These are phyloP conservation scores for Apiotrichum sp. DNA, from an alignment of 1,284 basidiomycete genomes.

Conservation along the genomic window DNA sequence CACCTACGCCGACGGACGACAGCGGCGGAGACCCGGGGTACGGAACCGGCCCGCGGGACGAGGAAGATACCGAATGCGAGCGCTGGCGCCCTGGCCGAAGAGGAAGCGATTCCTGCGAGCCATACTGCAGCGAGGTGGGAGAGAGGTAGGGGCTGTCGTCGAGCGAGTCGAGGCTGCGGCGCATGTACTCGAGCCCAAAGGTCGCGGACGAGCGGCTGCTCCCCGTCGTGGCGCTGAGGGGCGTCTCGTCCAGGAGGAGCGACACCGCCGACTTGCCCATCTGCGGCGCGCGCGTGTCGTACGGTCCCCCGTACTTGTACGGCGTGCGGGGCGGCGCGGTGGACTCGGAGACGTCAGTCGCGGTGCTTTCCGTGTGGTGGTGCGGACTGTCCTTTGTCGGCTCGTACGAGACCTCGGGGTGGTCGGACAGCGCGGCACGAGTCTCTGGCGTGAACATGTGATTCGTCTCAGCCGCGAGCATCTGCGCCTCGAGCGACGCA, in stretches of 20 bases:
- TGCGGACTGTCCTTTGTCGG: not conserved
- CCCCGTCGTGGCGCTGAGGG: not conserved
- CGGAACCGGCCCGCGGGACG: too few species aligned
- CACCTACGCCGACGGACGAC: too few species aligned
- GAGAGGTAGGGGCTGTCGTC: not conserved
- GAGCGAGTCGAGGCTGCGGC: not conserved
- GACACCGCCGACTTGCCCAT: conserved; percentile 1
- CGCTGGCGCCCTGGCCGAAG: not conserved
- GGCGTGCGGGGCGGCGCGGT: not conserved
- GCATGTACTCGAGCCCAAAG: not conserved
- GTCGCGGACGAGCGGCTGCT: not conserved
- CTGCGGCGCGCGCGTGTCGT: not conserved
- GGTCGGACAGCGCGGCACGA: not conserved
- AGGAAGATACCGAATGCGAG: too few species aligned
- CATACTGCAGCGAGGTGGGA: not conserved
- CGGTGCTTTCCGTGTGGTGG: not conserved
- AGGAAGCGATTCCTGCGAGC: not conserved
- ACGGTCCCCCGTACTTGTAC: not conserved
- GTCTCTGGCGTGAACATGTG: not conserved
- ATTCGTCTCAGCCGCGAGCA: not conserved
- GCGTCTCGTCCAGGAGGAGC: not conserved
- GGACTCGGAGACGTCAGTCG: not conserved
- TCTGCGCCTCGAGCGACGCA: not conserved
- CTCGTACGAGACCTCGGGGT: not conserved
- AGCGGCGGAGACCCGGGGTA: too few species aligned